These are phyloP conservation scores for Fusarium verticillioides DNA, from an alignment of 2,329 filamentous ascomycete genomes.

Conservation along the genomic window DNA sequence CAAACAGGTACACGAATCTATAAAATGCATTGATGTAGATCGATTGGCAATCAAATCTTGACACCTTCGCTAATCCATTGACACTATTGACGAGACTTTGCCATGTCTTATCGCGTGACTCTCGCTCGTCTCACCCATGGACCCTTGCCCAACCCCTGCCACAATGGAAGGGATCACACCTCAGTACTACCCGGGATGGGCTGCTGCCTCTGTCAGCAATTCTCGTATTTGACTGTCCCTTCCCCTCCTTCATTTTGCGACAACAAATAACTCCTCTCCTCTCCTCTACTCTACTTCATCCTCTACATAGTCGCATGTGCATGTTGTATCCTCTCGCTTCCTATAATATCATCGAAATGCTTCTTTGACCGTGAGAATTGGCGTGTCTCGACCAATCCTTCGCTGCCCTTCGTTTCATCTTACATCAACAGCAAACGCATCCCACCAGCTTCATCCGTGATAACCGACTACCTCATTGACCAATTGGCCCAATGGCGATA, in stretches of 20 bases:
- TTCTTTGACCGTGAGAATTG: slow-evolving; percentile 7
- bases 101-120: slow-evolving; percentile 15
- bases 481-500: slow-evolving; percentile 43
- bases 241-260: neutral
- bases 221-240: slow-evolving; percentile 17
- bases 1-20: neutral
- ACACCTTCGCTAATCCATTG: neutral
- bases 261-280: neutral
- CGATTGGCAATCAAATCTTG: neutral
- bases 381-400: slow-evolving; percentile 1
- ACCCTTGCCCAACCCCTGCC: slow-evolving; percentile 14
- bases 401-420: slow-evolving; percentile 4
- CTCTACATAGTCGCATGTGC: neutral
- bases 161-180: neutral
- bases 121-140: slow-evolving; percentile 5
- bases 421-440: neutral
- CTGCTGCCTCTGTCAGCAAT: slow-evolving; percentile 9
- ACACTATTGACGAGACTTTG: neutral
- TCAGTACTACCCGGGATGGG: neutral
- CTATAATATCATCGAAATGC: slow-evolving; percentile 15
- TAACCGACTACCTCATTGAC: neutral
- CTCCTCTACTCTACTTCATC: neutral
- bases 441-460: neutral
- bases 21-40: neutral
- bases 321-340: neutral